Conservation (phyloP, 1,139 yeast genomes). For the Blastobotrys malaysiensis region DNA sequence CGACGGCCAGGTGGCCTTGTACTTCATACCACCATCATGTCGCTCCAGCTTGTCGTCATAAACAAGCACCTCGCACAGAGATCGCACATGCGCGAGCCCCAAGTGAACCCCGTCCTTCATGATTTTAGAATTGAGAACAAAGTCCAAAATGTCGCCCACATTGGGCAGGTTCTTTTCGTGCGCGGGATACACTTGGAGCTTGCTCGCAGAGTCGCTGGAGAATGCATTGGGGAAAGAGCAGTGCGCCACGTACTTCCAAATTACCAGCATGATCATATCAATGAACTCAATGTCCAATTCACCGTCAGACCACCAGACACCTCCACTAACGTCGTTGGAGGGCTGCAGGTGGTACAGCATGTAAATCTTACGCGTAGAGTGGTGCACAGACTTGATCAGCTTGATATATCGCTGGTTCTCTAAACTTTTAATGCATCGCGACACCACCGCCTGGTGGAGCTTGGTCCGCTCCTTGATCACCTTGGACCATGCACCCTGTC, state of each 20-base stretch:
- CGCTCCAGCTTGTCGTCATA: constrained; percentile 82
- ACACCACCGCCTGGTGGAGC: constrained; percentile 86
- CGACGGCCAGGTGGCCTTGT: constrained; percentile 51
- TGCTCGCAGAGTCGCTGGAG: constrained; percentile 19
- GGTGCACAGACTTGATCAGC: constrained; percentile 84
- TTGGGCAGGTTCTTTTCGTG: constrained; percentile 61
- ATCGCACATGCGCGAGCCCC: constrained; percentile 64
- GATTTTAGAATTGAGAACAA: constrained; percentile 68
- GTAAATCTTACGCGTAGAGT: constrained; percentile 93
- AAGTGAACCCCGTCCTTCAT: constrained; percentile 68
- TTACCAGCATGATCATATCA: constrained; percentile 71
- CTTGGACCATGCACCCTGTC: constrained; percentile 94
- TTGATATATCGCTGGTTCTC: constrained; percentile 85
- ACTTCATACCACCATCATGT: constrained; percentile 40
- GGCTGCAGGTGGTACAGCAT: constrained; percentile 94
- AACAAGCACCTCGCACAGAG: constrained; percentile 81
- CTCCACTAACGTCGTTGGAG: constrained; percentile 93
- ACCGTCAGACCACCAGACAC: constrained; percentile 98
- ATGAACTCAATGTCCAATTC: constrained; percentile 93
- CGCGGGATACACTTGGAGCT: constrained; percentile 44
- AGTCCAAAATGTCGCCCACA: constrained; percentile 65
- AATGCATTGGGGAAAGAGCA: constrained; percentile 73
- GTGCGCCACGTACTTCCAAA: constrained; percentile 80
- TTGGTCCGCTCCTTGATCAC: constrained; percentile 88
- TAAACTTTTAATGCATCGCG: constrained; percentile 73